These are phyloP conservation scores for Planoprotostelium fungivorum DNA, from an alignment of 78 protist species.

Conservation along the genomic window DNA sequence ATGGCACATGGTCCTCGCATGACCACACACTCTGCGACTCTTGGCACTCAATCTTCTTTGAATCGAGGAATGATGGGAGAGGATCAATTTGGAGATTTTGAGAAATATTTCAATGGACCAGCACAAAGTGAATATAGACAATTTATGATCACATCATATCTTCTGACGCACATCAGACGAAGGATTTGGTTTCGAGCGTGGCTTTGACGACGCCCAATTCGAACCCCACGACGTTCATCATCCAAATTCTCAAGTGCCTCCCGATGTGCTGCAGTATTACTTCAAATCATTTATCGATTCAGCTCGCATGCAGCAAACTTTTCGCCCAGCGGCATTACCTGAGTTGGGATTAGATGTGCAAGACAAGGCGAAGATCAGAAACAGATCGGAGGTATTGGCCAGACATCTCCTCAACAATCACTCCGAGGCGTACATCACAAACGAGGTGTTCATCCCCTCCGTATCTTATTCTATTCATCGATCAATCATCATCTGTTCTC, in stretches of 20 bases:
- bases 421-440: neutral
- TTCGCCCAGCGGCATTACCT: conserved; percentile 9
- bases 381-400: conserved; percentile 21
- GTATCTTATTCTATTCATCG: neutral
- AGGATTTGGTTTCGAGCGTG: neutral
- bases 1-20: neutral
- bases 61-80: neutral
- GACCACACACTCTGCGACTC: neutral
- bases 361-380: conserved; percentile 30
- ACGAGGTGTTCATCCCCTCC: neutral
- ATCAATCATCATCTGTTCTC: neutral
- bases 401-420: conserved; percentile 6
- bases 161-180: neutral
- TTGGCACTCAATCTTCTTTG: neutral
- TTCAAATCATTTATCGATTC: neutral
- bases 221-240: neutral
- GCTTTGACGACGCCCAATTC: neutral
- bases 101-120: neutral
- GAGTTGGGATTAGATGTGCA: conserved; percentile 2
- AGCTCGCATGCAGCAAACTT: conserved; percentile 15
- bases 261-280: neutral
- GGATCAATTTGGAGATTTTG: no score
- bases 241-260: no score
- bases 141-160: neutral
- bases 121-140: neutral